A percentile compares a stretch with the other conserved stretches of the same genome.
Conservation (phyloP, 352 stramenopile genomes). For the Thalassiosira sp. region DNA sequence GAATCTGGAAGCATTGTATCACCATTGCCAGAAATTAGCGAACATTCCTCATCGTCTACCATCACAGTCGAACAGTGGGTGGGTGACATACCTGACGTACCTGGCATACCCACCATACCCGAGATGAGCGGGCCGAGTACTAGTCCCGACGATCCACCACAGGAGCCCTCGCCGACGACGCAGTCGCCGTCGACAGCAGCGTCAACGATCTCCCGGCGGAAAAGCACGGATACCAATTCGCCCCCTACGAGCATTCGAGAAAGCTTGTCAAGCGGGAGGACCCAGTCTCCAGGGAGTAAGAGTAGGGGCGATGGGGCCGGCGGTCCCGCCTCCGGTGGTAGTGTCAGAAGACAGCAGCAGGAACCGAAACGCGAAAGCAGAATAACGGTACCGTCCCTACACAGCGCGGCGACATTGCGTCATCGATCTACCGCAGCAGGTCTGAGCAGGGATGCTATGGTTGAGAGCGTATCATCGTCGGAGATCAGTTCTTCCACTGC, state of each 20-base stretch:
- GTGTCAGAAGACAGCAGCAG: too few species aligned
- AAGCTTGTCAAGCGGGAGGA: background rate
- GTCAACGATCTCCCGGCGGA: background rate
- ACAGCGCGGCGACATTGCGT: background rate
- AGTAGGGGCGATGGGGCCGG: too few species aligned
- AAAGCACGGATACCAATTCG: background rate
- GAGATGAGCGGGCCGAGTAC: background rate
- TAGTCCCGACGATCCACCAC: background rate
- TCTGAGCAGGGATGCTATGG: background rate
- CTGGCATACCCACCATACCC: background rate
- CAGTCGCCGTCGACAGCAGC: background rate
- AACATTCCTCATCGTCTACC: background rate
- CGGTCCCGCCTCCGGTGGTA: too few species aligned
- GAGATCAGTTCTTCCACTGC: background rate
- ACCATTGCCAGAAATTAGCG: background rate
- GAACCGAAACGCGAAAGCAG: background rate
- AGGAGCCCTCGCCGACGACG: background rate
- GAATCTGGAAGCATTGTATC: background rate
- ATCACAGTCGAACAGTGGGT: background rate
- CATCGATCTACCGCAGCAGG: background rate
- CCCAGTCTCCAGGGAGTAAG: background rate
- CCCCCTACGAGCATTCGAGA: background rate
- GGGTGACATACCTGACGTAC: background rate
- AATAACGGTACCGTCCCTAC: background rate
- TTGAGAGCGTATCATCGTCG: constrained; percentile 6